A percentile compares a stretch with the other conserved stretches of the same genome.
Conservation (phyloP, 345 rosid genomes). For the Erysimum cheiranthoides region DNA sequence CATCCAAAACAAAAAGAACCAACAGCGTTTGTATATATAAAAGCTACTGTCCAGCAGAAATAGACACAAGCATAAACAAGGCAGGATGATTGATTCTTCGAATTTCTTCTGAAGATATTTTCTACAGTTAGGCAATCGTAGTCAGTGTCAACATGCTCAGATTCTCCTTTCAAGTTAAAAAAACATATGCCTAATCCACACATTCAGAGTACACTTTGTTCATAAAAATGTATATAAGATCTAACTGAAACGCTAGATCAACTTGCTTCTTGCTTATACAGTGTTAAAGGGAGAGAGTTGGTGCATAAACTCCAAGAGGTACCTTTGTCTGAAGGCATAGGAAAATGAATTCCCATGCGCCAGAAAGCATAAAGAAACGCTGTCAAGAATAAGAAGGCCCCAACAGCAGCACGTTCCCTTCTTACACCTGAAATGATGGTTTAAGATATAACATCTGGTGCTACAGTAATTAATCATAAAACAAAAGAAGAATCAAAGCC, state of each 20-base stretch:
- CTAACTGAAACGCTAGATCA: neutral
- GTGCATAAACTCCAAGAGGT: slow-evolving; percentile 26
- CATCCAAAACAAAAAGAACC: slow-evolving; percentile 7
- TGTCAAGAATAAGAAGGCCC: slow-evolving; percentile 85
- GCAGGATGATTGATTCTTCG: slow-evolving; percentile 18
- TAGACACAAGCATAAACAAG: slow-evolving; percentile 11
- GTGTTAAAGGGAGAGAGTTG: slow-evolving; percentile 9
- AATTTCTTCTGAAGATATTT: slow-evolving; percentile 20
- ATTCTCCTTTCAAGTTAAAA: neutral
- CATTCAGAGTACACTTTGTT: neutral
- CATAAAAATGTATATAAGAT: slow-evolving; percentile 6
- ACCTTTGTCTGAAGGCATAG: slow-evolving; percentile 99
- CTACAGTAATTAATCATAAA: neutral
- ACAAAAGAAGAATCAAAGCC: neutral
- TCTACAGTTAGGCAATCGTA: neutral
- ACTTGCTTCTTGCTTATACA: slow-evolving; percentile 10
- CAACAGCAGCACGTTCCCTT: slow-evolving; percentile 90
- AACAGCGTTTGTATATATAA: slow-evolving; percentile 4
- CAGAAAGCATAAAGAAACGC: slow-evolving; percentile 95
- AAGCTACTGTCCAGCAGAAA: slow-evolving; percentile 25
- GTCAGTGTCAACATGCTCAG: slow-evolving; percentile 26
- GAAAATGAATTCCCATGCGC: slow-evolving; percentile 99
- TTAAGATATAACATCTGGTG: slow-evolving; percentile 12
- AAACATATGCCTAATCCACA: slow-evolving; percentile 7
- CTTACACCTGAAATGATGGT: slow-evolving; percentile 65